These are phyloP conservation scores for Boletus sp. DNA, from an alignment of 1,284 basidiomycete species.

Conservation along the genomic window DNA sequence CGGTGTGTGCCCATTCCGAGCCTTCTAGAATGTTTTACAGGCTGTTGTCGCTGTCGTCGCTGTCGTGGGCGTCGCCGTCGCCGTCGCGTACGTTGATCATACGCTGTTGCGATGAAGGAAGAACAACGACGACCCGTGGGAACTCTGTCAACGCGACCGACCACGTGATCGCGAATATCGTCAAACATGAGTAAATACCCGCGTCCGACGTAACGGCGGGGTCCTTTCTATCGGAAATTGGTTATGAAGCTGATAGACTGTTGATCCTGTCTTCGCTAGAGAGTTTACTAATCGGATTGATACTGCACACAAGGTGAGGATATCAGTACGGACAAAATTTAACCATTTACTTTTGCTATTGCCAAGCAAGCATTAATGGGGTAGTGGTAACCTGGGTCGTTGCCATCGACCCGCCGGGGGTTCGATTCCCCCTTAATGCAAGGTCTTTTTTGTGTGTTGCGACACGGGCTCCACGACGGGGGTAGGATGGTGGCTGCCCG, in stretches of 20 bases:
- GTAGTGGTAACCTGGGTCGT: slow-evolving; percentile 38
- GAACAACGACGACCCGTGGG: slow-evolving; percentile 27
- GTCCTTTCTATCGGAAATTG: too few species aligned
- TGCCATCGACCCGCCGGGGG: slow-evolving; percentile 56
- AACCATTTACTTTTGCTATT: too few species aligned
- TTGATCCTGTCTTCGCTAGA: too few species aligned
- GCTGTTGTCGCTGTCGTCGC: slow-evolving; percentile 15
- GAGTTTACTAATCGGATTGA: too few species aligned
- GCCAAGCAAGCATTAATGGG: slow-evolving; percentile 37
- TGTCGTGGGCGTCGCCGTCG: slow-evolving; percentile 21
- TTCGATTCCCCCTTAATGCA: slow-evolving; percentile 23
- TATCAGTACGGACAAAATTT: too few species aligned
- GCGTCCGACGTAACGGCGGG: too few species aligned
- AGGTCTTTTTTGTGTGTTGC: too few species aligned
- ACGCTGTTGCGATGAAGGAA: slow-evolving; percentile 8
- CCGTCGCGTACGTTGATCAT: slow-evolving; percentile 14
- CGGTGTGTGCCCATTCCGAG: slow-evolving; percentile 30
- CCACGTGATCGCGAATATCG: slow-evolving; percentile 28
- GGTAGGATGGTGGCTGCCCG: too few species aligned
- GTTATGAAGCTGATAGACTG: too few species aligned
- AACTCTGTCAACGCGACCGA: slow-evolving; percentile 25
- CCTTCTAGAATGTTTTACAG: neutral
- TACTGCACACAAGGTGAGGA: too few species aligned
- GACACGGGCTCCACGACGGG: too few species aligned
- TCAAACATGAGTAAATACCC: slow-evolving; percentile 15